Evolutionary conservation across 2,329 filamentous ascomycete species (phyloP).

Genomic region (Penicillium paneum): DNA sequence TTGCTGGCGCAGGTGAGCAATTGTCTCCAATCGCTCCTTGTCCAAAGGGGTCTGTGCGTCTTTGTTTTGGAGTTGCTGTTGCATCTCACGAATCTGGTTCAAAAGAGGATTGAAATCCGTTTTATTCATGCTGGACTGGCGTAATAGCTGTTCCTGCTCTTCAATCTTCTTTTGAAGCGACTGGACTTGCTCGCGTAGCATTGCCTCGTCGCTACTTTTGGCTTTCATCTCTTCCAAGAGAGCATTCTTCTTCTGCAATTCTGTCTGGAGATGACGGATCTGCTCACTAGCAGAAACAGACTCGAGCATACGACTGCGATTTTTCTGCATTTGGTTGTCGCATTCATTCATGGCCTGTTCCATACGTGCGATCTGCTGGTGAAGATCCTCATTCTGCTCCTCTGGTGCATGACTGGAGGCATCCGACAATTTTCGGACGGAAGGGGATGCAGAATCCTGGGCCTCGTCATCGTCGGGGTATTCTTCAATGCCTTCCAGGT

Average conservation of each 20-base stretch:
- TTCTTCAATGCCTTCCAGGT: slow-evolving; percentile 40
- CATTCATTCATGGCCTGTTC: slow-evolving; percentile 31
- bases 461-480: slow-evolving; percentile 26
- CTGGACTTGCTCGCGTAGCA: slow-evolving; percentile 32
- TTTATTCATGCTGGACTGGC: slow-evolving; percentile 20
- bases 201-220: slow-evolving; percentile 21
- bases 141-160: slow-evolving; percentile 24
- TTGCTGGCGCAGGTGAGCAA: slow-evolving; percentile 34
- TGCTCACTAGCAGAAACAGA: slow-evolving; percentile 38
- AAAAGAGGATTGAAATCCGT: slow-evolving; percentile 27
- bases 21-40: slow-evolving; percentile 31
- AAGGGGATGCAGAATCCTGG: slow-evolving; percentile 25
- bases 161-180: slow-evolving; percentile 28
- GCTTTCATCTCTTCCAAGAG: slow-evolving; percentile 29
- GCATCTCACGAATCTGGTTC: slow-evolving; percentile 33
- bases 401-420: slow-evolving; percentile 17
- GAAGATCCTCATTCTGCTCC: slow-evolving; percentile 25
- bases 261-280: slow-evolving; percentile 38
- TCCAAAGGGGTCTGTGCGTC: slow-evolving; percentile 23
- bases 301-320: slow-evolving; percentile 33
- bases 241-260: slow-evolving; percentile 34
- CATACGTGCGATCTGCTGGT: slow-evolving; percentile 32
- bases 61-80: slow-evolving; percentile 30
- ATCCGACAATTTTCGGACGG: slow-evolving; percentile 23
- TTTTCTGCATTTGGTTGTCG: slow-evolving; percentile 35